Percentiles rank a stretch among this genome's conserved stretches.
Evolutionary conservation across 2,329 filamentous ascomycete species (phyloP).

Genomic region (Stemphylium vesicarium): DNA sequence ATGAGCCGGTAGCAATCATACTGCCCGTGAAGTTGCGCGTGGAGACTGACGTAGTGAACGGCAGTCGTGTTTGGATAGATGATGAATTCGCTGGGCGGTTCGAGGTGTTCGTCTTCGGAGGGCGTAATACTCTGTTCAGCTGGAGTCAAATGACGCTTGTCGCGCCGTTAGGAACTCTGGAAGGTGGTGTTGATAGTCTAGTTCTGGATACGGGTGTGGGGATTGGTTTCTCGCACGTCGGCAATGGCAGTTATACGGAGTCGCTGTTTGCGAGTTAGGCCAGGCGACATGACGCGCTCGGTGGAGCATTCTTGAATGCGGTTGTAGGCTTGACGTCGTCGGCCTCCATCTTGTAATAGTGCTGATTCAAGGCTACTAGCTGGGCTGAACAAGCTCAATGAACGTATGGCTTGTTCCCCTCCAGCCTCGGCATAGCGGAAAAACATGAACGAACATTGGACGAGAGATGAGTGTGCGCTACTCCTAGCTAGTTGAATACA

Average conservation of each 20-base stretch:
- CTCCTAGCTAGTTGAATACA: too few species aligned
- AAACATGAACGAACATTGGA: too few species aligned
- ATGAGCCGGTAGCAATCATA: slow-evolving; percentile 50
- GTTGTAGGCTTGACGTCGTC: too few species aligned
- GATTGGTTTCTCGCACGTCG: background rate
- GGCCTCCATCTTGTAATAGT: too few species aligned
- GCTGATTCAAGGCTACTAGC: too few species aligned
- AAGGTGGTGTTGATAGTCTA: slow-evolving; percentile 37
- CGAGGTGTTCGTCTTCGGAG: slow-evolving; percentile 62
- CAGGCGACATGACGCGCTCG: background rate
- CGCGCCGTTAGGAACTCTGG: slow-evolving; percentile 52
- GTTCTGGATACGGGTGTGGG: slow-evolving; percentile 10
- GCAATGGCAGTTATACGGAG: background rate
- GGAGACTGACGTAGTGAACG: slow-evolving; percentile 54
- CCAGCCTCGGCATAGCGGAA: too few species aligned
- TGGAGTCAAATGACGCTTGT: slow-evolving; percentile 66
- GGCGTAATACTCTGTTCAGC: slow-evolving; percentile 58
- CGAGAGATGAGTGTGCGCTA: too few species aligned
- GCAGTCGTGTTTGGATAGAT: slow-evolving; percentile 58
- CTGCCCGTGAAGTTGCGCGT: slow-evolving; percentile 50
- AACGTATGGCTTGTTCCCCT: too few species aligned
- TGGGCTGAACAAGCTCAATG: too few species aligned
- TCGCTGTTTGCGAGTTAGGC: background rate
- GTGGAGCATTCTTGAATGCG: too few species aligned
- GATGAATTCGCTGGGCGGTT: slow-evolving; percentile 57